Evolutionary conservation across 768 basidiomycete species (phyloP).

Genomic region (Dentipellis sp.): DNA sequence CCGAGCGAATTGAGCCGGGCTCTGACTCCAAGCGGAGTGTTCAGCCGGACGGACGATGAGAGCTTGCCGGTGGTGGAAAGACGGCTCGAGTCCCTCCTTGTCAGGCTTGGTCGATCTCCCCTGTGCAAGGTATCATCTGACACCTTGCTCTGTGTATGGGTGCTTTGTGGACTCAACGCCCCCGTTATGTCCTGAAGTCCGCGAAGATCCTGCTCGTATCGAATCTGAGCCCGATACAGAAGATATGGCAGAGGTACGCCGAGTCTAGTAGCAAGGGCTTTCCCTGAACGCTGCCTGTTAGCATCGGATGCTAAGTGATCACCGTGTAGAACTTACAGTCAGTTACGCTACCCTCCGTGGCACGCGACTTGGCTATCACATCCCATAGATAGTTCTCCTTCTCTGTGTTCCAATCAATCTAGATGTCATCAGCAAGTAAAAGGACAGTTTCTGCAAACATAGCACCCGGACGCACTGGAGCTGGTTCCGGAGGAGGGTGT

Average conservation of each 20-base stretch:
- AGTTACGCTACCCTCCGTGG: constrained; percentile 61
- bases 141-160: constrained; percentile 23
- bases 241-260: constrained; percentile 79
- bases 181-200: constrained; percentile 67
- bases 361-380: constrained; percentile 70
- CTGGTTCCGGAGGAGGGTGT: constrained; percentile 54
- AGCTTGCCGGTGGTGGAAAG: constrained; percentile 19
- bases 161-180: constrained; percentile 39
- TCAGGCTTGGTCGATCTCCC: constrained; percentile 8
- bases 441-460: background rate
- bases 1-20: constrained; percentile 65
- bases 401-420: constrained; percentile 82
- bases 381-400: constrained; percentile 86
- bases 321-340: constrained; percentile 51
- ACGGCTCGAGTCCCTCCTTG: constrained; percentile 11
- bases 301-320: background rate
- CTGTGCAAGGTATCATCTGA: constrained; percentile 2
- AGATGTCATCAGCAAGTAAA: constrained; percentile 11
- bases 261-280: constrained; percentile 70
- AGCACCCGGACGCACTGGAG: constrained; percentile 40
- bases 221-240: constrained; percentile 72
- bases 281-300: constrained; percentile 42
- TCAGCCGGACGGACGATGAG: constrained; percentile 34
- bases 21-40: constrained; percentile 55
- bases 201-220: constrained; percentile 80